Base-by-base conservation (phyloP, 2,329 filamentous ascomycete genomes). In the Phaeomoniella chlamydospora region DNA sequence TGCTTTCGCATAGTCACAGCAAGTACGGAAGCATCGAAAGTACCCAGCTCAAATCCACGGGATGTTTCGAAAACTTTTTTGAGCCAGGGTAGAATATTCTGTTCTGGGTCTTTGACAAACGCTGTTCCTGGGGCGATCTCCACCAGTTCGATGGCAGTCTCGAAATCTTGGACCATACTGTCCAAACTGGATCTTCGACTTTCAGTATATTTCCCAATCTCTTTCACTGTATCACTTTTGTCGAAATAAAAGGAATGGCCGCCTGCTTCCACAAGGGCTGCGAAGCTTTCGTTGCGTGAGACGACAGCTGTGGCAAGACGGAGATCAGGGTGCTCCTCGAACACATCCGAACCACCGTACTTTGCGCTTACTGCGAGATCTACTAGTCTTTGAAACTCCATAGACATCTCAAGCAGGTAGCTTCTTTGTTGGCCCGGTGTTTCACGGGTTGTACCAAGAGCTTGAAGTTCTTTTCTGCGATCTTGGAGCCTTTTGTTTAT, bases 21-120 rank as follows among this genome's bases (percentile, higher is more conserved):
- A 2, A 58, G 36, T 3, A 59, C 35, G 1, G 51, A 45, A 0
- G 48, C 26, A 29, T 54, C 53, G 41, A 64, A 61, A 1, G 57
- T 74, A 1, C 71, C 72, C 0, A 77, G 40, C 35, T 75, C 68
- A 12, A 68, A 66, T 0, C 69, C 71, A 0, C 69, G 65, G 0
- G 61, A 70, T 0, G 50, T 44, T 0, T 43, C 42, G 41, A 73
- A 68, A 0, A 61, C 45, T 0, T 49, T 29, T 14, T 54, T 47
- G 11, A 74, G 66, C 50, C 64, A 66, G 0, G 49, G 31, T 36
- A 67, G 49, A 33, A 75, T 69, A 15, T 39, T 36, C 4, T 16
- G 15, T 12, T 33, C 26, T 39, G 3, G 51, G 42, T 0, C 46
- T 43, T 0, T 15, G 33, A 41, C 41, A 33, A 10, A 17, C 26